These are phyloP conservation scores for Leucogyrophana mollusca DNA, from an alignment of 768 basidiomycete species.

Conservation along the genomic window DNA sequence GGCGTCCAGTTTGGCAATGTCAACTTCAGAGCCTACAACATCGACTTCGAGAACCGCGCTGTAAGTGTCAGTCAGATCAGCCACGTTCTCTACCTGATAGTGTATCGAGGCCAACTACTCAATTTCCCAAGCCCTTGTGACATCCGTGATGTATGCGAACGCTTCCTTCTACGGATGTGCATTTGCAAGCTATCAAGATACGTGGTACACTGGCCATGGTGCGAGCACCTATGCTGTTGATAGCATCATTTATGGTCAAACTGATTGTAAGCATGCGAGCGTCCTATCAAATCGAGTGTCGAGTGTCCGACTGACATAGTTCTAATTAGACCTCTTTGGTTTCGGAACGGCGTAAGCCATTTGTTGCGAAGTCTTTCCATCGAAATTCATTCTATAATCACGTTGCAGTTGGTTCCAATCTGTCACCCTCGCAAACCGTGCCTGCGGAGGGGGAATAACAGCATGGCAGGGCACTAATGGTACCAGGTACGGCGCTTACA, in stretches of 20 bases:
- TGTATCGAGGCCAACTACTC: constrained; percentile 45
- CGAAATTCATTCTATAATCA: constrained; percentile 21
- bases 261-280: constrained; percentile 48
- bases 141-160: constrained; percentile 62
- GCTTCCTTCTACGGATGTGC: constrained; percentile 66
- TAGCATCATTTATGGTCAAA: constrained; percentile 61
- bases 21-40: constrained; percentile 66
- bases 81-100: not conserved
- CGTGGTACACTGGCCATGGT: constrained; percentile 62
- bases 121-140: constrained; percentile 62
- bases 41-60: constrained; percentile 67
- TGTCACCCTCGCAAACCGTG: constrained; percentile 57
- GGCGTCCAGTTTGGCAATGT: constrained; percentile 49
- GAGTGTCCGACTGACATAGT: not conserved
- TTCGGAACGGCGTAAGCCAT: constrained; percentile 55
- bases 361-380: not conserved
- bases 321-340: constrained; percentile 49
- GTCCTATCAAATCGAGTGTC: not conserved
- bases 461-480: constrained; percentile 63
- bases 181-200: constrained; percentile 64
- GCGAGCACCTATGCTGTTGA: constrained; percentile 60
- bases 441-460: constrained; percentile 61
- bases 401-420: constrained; percentile 64
- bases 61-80: constrained; percentile 32
- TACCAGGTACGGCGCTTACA: constrained; percentile 54